A percentile compares a stretch with the other conserved stretches of the same genome.
Conservation (phyloP, 805 yeast genomes). For the Yarrowia keelungensis region DNA sequence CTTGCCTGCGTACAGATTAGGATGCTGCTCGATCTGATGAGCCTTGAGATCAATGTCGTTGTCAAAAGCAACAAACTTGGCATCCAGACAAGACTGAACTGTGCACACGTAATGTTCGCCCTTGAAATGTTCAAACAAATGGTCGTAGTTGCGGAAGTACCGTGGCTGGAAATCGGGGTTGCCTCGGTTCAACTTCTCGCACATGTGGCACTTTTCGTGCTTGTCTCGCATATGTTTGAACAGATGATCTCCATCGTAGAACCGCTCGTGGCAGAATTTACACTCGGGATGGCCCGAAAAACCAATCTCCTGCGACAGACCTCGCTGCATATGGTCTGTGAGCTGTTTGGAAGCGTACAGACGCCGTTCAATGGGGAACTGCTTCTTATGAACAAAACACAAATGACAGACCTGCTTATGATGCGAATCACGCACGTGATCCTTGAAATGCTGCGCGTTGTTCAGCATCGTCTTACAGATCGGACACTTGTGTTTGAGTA, state of each 20-base stretch:
- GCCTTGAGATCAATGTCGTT: slow-evolving; percentile 86
- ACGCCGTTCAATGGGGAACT: slow-evolving; percentile 74
- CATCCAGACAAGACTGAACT: slow-evolving; percentile 79
- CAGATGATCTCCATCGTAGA: slow-evolving; percentile 88
- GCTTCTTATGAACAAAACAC: slow-evolving; percentile 78
- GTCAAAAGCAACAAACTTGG: slow-evolving; percentile 88
- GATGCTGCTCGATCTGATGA: slow-evolving; percentile 86
- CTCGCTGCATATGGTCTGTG: slow-evolving; percentile 71
- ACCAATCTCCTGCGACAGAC: slow-evolving; percentile 66
- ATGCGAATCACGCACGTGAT: slow-evolving; percentile 70
- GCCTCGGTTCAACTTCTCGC: slow-evolving; percentile 63
- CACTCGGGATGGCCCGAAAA: slow-evolving; percentile 91
- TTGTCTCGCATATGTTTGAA: slow-evolving; percentile 77
- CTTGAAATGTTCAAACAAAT: slow-evolving; percentile 76
- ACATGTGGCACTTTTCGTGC: slow-evolving; percentile 90
- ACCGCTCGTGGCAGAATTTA: slow-evolving; percentile 76
- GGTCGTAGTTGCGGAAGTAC: slow-evolving; percentile 78
- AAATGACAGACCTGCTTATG: slow-evolving; percentile 77
- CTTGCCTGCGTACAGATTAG: slow-evolving; percentile 57
- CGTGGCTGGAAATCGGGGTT: slow-evolving; percentile 62
- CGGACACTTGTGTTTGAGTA: slow-evolving; percentile 67
- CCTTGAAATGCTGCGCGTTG: slow-evolving; percentile 64
- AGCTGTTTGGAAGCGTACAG: slow-evolving; percentile 68
- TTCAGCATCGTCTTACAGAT: slow-evolving; percentile 52
- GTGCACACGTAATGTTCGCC: slow-evolving; percentile 77